Conservation (phyloP, 345 rosid species). For the Orychophragmus violaceus region DNA sequence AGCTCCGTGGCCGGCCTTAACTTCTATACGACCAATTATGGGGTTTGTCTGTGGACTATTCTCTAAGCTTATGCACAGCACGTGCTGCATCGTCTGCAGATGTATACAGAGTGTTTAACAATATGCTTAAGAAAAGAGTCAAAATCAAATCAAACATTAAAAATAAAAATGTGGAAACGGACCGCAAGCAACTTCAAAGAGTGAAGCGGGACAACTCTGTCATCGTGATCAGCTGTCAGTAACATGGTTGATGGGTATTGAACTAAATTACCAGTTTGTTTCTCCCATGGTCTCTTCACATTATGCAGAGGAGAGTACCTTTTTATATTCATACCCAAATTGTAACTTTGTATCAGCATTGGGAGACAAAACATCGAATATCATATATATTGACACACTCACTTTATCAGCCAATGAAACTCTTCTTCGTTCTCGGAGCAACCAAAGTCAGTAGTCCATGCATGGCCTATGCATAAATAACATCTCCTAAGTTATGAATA, state of each 20-base stretch:
- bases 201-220: slow-evolving; percentile 86
- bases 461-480: slow-evolving; percentile 56
- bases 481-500: background rate
- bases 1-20: slow-evolving; percentile 91
- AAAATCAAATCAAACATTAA: background rate
- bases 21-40: slow-evolving; percentile 76
- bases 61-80: slow-evolving; percentile 69
- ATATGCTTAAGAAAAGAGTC: background rate
- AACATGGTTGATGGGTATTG: slow-evolving; percentile 93
- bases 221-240: slow-evolving; percentile 94
- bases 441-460: slow-evolving; percentile 90
- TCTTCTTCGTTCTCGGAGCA: slow-evolving; percentile 84
- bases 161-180: slow-evolving; percentile 18
- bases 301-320: slow-evolving; percentile 97
- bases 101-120: background rate
- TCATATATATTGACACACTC: slow-evolving; percentile 17
- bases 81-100: slow-evolving; percentile 73
- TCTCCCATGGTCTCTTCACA: slow-evolving; percentile 90
- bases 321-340: slow-evolving; percentile 3
- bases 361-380: slow-evolving; percentile 2
- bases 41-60: slow-evolving; percentile 85
- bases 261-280: slow-evolving; percentile 23
- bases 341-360: background rate
- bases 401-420: slow-evolving; percentile 86
- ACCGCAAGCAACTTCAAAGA: slow-evolving; percentile 85